Evolutionary conservation across 345 rosid genomes (phyloP).

Genomic region (Salix viminalis): DNA sequence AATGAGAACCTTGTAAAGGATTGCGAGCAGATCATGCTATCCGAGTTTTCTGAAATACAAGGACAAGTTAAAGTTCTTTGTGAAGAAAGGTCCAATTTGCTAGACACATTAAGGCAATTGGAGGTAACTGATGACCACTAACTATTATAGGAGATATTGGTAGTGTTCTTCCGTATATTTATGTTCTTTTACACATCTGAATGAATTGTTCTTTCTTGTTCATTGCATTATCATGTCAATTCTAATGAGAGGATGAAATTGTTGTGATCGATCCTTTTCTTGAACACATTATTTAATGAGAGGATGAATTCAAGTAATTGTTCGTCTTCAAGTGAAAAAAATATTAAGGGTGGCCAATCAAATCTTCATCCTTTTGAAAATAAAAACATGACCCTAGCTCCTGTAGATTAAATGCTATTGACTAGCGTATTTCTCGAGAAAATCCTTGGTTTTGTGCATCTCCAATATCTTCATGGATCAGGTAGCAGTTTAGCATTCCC

Average conservation of each 20-base stretch:
- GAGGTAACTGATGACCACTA: slow-evolving; percentile 52
- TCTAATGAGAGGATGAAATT: background rate
- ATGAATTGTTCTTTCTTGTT: background rate
- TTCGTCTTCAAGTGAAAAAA: background rate
- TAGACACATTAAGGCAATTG: slow-evolving; percentile 75
- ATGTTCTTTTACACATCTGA: background rate
- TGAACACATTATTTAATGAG: background rate
- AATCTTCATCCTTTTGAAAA: background rate
- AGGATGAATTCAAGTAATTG: background rate
- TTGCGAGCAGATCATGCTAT: slow-evolving; percentile 82
- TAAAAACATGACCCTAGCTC: background rate
- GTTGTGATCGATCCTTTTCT: background rate
- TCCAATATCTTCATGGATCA: background rate
- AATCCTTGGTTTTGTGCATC: background rate
- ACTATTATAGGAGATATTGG: slow-evolving; percentile 6
- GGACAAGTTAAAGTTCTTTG: slow-evolving; percentile 64
- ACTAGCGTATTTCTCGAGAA: background rate
- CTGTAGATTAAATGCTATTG: background rate
- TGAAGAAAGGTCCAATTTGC: slow-evolving; percentile 71
- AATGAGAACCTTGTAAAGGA: slow-evolving; percentile 68
- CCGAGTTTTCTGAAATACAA: slow-evolving; percentile 76
- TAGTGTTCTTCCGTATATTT: background rate
- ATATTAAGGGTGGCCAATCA: background rate
- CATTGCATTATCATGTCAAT: background rate
- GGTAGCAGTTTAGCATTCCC: background rate